These are phyloP conservation scores for Globisporangium carolinianum DNA, from an alignment of 352 stramenopile genomes.

Conservation along the genomic window DNA sequence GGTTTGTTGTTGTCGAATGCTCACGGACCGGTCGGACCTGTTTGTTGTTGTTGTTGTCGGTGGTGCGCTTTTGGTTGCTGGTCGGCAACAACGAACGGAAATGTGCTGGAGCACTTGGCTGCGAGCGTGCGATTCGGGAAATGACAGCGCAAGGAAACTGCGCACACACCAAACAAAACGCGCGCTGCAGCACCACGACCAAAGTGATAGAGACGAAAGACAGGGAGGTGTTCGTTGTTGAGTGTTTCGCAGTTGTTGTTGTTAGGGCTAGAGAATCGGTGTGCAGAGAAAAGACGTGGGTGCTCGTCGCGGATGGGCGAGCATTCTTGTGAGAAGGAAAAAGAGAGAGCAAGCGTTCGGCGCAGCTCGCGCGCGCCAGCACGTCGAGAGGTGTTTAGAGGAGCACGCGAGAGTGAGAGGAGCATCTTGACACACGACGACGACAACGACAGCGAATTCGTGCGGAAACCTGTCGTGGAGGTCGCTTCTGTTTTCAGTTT, in stretches of 20 bases:
- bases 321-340: too few species aligned
- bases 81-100: not conserved
- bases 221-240: not conserved
- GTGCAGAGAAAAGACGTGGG: not conserved
- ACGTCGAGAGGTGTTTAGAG: not conserved
- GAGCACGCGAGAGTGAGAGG: too few species aligned
- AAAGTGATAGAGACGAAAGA: not conserved
- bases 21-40: too few species aligned
- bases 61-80: not conserved
- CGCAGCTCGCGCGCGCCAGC: too few species aligned
- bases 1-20: not conserved
- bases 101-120: not conserved
- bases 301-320: constrained; percentile 1
- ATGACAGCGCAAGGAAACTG: constrained; percentile 7
- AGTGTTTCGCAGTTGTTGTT: not conserved
- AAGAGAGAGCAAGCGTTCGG: too few species aligned
- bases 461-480: too few species aligned
- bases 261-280: too few species aligned
- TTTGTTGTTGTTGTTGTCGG: not conserved
- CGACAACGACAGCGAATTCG: too few species aligned
- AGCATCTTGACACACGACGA: too few species aligned
- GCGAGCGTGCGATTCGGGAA: constrained; percentile 9
- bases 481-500: not conserved
- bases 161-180: not conserved
- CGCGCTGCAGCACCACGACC: constrained; percentile 1